phyloP scores from a whole-genome alignment of 495 filamentous ascomycete genomes.

The Penicillium paradoxum region DNA sequence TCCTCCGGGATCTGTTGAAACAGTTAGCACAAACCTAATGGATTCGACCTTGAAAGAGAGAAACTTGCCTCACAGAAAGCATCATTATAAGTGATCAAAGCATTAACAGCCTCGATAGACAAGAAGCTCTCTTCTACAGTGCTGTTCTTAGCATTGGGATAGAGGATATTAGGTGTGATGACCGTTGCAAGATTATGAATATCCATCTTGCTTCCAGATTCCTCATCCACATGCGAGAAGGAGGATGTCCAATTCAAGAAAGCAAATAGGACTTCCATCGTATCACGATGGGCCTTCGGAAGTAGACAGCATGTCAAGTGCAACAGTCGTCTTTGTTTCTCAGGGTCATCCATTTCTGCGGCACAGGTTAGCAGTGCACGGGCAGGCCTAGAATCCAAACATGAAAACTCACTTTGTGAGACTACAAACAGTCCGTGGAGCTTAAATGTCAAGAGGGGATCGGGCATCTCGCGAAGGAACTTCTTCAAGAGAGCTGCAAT shows the following conservation, averaged over 20 bases:
- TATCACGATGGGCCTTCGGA: slow-evolving; percentile 88
- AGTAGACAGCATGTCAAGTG: slow-evolving; percentile 92
- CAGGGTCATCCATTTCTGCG: slow-evolving; percentile 73
- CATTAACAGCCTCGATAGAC: slow-evolving; percentile 86
- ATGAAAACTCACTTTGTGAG: slow-evolving; percentile 63
- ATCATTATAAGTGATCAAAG: slow-evolving; percentile 87
- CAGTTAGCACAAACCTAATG: slow-evolving; percentile 12
- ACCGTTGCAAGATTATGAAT: slow-evolving; percentile 98
- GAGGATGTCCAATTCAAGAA: slow-evolving; percentile 99
- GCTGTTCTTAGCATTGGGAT: slow-evolving; percentile 62
- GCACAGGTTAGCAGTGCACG: slow-evolving; percentile 23
- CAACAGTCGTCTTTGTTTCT: slow-evolving; percentile 76
- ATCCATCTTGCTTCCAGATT: slow-evolving; percentile 95
- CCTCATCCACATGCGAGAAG: slow-evolving; percentile 93
- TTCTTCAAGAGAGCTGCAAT: slow-evolving; percentile 93
- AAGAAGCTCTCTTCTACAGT: slow-evolving; percentile 79
- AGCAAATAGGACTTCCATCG: slow-evolving; percentile 86
- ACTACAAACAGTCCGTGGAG: slow-evolving; percentile 86
- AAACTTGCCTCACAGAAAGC: slow-evolving; percentile 88
- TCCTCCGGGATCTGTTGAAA: slow-evolving; percentile 79
- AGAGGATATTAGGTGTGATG: slow-evolving; percentile 92
- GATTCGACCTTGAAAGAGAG: neutral
- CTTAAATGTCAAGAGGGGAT: slow-evolving; percentile 93
- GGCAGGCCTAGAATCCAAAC: neutral
- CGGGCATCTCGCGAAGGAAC: slow-evolving; percentile 90